These are phyloP conservation scores for Begonia peltatifolia DNA, from an alignment of 306 rosid genomes.

Conservation along the genomic window DNA sequence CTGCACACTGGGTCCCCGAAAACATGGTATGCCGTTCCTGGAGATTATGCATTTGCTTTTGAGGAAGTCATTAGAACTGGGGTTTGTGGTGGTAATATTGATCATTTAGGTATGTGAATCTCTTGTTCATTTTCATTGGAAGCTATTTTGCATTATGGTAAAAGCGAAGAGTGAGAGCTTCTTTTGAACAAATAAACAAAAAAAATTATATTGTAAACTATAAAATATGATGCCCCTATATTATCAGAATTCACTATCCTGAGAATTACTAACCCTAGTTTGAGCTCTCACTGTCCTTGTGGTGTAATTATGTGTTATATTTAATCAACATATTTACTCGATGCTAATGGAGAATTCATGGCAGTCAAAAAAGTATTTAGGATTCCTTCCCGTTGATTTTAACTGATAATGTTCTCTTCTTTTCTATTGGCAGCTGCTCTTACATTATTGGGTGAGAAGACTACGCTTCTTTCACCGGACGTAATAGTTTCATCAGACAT, in stretches of 20 bases:
- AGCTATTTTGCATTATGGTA: too few relatives aligned
- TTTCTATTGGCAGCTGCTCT: slow-evolving; percentile 85
- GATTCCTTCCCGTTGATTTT: slow-evolving; percentile 21
- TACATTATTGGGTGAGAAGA: slow-evolving; percentile 84
- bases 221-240: neutral
- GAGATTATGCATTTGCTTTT: slow-evolving; percentile 70
- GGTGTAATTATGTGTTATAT: neutral
- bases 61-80: slow-evolving; percentile 69
- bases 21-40: slow-evolving; percentile 99
- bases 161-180: too few relatives aligned
- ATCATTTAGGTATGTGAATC: slow-evolving; percentile 64
- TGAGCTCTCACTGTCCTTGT: neutral
- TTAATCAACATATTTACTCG: too few relatives aligned
- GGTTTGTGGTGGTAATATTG: slow-evolving; percentile 68
- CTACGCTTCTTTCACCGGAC: slow-evolving; percentile 82
- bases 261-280: too few relatives aligned
- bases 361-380: too few relatives aligned
- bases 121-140: slow-evolving; percentile 9
- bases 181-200: neutral
- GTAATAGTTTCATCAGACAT: slow-evolving; percentile 60
- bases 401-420: slow-evolving; percentile 39
- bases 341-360: too few relatives aligned
- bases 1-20: slow-evolving; percentile 90
- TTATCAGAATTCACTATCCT: too few relatives aligned
- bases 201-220: neutral